Conservation (phyloP, 1,139 yeast species). For the Barnettozyma hawaiiensis region DNA sequence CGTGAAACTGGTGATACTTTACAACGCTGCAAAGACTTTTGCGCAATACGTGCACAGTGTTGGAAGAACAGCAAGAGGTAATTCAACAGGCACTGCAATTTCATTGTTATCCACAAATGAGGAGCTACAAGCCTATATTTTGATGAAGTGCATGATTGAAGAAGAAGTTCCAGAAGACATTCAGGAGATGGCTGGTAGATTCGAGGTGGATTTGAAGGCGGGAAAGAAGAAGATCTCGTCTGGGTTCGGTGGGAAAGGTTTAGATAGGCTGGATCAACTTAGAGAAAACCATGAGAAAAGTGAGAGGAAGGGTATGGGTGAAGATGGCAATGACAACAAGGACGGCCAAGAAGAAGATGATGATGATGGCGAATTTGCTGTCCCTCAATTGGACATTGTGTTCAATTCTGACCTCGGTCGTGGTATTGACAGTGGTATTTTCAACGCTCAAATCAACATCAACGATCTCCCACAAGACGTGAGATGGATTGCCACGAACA, state of each 20-base stretch:
- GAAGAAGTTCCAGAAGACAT: constrained; percentile 45
- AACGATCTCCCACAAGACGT: constrained; percentile 86
- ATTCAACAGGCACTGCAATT: constrained; percentile 61
- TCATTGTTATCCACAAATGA: constrained; percentile 66
- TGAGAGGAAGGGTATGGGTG: constrained; percentile 41
- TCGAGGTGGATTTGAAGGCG: constrained; percentile 54
- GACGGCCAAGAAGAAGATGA: constrained; percentile 13
- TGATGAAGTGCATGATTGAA: constrained; percentile 55
- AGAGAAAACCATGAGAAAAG: constrained; percentile 52
- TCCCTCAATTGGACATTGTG: constrained; percentile 53
- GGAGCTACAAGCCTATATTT: constrained; percentile 67
- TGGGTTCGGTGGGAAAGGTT: constrained; percentile 94
- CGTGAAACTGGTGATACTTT: constrained; percentile 73
- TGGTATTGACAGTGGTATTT: constrained; percentile 56
- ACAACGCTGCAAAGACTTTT: constrained; percentile 85
- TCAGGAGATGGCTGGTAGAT: constrained; percentile 47
- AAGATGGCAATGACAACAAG: constrained; percentile 29
- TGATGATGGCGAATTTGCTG: constrained; percentile 13
- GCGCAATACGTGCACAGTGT: constrained; percentile 96
- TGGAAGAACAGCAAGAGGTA: constrained; percentile 94
- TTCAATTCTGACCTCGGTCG: constrained; percentile 24
- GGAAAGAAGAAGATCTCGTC: constrained; percentile 65
- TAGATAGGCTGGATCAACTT: constrained; percentile 69
- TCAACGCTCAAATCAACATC: constrained; percentile 66
- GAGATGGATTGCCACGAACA: constrained; percentile 75